These are phyloP conservation scores for Suillus clintonianus DNA, from an alignment of 768 basidiomycete species.

Conservation along the genomic window DNA sequence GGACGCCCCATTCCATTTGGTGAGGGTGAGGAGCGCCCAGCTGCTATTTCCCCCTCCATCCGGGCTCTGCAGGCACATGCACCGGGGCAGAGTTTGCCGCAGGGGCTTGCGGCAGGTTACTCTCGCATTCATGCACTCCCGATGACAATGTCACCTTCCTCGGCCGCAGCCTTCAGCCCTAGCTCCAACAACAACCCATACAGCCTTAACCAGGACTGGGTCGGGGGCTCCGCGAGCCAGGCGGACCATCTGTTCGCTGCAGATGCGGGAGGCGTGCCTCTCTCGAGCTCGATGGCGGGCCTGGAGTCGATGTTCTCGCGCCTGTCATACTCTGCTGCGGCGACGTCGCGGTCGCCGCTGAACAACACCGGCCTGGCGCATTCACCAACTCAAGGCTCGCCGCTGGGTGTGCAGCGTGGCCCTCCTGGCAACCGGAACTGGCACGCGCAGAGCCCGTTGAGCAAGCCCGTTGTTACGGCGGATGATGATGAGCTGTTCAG, in stretches of 20 bases:
- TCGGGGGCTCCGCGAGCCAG: constrained; percentile 22
- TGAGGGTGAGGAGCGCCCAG: constrained; percentile 28
- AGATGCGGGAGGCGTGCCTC: constrained; percentile 12
- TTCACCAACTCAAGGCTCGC: constrained; percentile 20
- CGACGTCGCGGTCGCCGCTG: constrained; percentile 24
- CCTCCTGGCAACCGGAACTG: constrained; percentile 31
- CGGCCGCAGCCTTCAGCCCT: constrained; percentile 30
- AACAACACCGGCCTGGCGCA: constrained; percentile 1
- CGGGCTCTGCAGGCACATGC: constrained; percentile 86
- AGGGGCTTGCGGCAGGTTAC: constrained; percentile 89
- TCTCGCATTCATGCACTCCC: constrained; percentile 83
- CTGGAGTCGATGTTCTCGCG: constrained; percentile 59
- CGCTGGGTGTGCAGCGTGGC: constrained; percentile 27
- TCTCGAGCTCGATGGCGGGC: constrained; percentile 25
- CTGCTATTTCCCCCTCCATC: constrained; percentile 62
- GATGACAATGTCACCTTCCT: constrained; percentile 38
- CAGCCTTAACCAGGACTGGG: constrained; percentile 34
- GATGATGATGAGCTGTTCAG: constrained; percentile 70
- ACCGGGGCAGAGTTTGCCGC: constrained; percentile 88
- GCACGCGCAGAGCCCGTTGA: constrained; percentile 55
- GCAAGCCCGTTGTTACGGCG: constrained; percentile 57
- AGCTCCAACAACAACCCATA: constrained; percentile 32
- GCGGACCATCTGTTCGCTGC: constrained; percentile 20
- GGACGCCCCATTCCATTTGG: constrained; percentile 32
- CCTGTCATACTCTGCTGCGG: constrained; percentile 54